These are phyloP conservation scores for Cladosporium austrohemisphaericum DNA, from an alignment of 2,329 filamentous ascomycete genomes.

Conservation along the genomic window DNA sequence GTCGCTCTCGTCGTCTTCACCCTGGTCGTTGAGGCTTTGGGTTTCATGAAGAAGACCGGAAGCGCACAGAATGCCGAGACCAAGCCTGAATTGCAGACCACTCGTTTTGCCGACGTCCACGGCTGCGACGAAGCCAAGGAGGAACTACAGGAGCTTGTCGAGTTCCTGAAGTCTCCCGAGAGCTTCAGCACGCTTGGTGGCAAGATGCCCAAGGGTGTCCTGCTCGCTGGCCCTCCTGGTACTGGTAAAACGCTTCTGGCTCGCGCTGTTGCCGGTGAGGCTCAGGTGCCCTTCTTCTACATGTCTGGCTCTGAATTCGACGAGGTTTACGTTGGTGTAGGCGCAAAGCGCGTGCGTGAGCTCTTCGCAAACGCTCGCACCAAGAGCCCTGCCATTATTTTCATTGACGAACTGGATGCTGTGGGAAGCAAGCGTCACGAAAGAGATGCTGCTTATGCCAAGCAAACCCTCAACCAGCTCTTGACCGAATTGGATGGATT, in stretches of 20 bases:
- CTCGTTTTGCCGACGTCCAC: constrained; percentile 88
- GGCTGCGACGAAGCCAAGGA: constrained; percentile 98
- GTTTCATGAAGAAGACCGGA: constrained; percentile 73
- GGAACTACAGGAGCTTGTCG: constrained; percentile 92
- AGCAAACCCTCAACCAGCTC: constrained; percentile 95
- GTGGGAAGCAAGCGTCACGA: constrained; percentile 93
- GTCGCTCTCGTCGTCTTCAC: constrained; percentile 74
- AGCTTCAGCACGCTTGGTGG: constrained; percentile 91
- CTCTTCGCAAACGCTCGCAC: constrained; percentile 77
- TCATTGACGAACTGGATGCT: constrained; percentile 91
- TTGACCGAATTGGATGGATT: constrained; percentile 97
- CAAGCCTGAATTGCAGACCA: constrained; percentile 87
- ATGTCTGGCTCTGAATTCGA: constrained; percentile 99
- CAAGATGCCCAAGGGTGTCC: constrained; percentile 93
- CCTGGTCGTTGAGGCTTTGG: constrained; percentile 76
- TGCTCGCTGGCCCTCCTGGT: constrained; percentile 91
- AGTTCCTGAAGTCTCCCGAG: constrained; percentile 90
- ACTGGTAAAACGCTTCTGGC: constrained; percentile 96
- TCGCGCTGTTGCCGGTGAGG: constrained; percentile 91
- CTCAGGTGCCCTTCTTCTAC: constrained; percentile 98
- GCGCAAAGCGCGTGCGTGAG: constrained; percentile 92
- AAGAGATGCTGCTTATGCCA: constrained; percentile 88
- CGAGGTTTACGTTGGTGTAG: constrained; percentile 95
- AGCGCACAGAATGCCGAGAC: constrained; percentile 73
- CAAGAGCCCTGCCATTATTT: constrained; percentile 90